Evolutionary conservation across 352 stramenopile species (phyloP), one percentile per base, ranked within the genome.

Genomic region (Phytophthora ramorum): DNA sequence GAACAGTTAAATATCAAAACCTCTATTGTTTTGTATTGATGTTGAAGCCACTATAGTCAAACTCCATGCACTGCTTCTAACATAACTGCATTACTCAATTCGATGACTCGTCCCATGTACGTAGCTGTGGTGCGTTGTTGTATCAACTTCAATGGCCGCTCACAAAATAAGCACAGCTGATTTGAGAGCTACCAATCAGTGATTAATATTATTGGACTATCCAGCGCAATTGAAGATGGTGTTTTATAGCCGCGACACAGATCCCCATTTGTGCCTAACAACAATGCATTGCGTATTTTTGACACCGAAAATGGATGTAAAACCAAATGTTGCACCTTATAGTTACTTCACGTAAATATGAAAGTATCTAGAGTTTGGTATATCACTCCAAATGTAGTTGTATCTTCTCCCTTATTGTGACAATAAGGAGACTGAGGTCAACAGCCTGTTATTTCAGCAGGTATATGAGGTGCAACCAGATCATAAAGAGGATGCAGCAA

Each of bases 1-100:
- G 45, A 60, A 51, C 53, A 26, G 53, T 52, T 60, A 60, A 35
- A 34, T 60, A 45, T 60, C 53, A 60, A 60, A 43, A 22, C 34
- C 20, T 63, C 3, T 55, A 32, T 41, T 13, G 20, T 56, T 55
- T 41, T 49, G 14, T 40, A 44, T 22, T 20, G 38, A 44, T 54
- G 19, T 54, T 55, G 34, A n/a, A 55, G 32, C 34, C 55, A 32
- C 16, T 8, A 44, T 34, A 34, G 55, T 47, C 20, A 30, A 63
- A 55, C 28, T 22, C 14, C 40, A 24, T 14, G 40, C 28, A 46
- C 40, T 46, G 8, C 4, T 46, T 46, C 24, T 46, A 46, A 26
- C n/a, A 46, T 16, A 32, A 8, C 40, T 26, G 3, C 17, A 22
- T 14, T 5, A 46, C 6, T 24, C 26, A 19, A 46, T 46, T 28